Base-by-base conservation (phyloP, 2,329 filamentous ascomycete genomes). In the Mycosphaerella arachidis region DNA sequence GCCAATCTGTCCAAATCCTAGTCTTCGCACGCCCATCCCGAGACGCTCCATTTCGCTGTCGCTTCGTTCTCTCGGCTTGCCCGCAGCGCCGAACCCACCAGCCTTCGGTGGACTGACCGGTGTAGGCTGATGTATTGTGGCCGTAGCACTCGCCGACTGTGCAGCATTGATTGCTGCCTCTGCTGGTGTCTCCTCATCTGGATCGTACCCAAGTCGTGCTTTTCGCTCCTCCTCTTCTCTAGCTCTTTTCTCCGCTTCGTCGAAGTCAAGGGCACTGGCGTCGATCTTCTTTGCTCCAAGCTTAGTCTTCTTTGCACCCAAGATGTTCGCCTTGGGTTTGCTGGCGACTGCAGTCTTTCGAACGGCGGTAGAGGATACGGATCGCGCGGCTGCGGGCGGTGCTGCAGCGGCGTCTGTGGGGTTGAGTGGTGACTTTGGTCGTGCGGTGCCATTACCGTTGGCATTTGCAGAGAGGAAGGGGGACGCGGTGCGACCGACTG, bases 161-260 rank as follows among this genome's bases (percentile, higher is more conserved):
- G 84, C 80, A 40, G 73, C 72, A 50, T 73, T 75, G 24, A 78
- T 75, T 35, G 74, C 68, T 35, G 74, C 74, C 62, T 77, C 75
- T 9, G 60, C 63, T 8, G 77, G 75, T 75, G 83, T 75, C 66
- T 96, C 93, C 20, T 91, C 92, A 64, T 97, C 89, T 0, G 92
- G 91, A 70, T 99, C 92, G 71, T 99, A 99, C 43, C 94, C 94
- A 24, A 99, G 81, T 78, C 96, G 96, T 74, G 89, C 92, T 72
- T 97, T 94, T 67, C 94, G 88, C 76, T 97, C 94, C 2, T 92
- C 94, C 76, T 99, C 94, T 76, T 97, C 94, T 75, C 93, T 96
- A 48, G 94, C 94, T 78, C 95, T 96, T 76, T 90, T 91, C 81
- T 99, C 94, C 3, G 92, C 94, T 75, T 93, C 94, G 66, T 99